These are phyloP conservation scores for Durotheca rogersii DNA, from an alignment of 495 filamentous ascomycete genomes.

Conservation along the genomic window DNA sequence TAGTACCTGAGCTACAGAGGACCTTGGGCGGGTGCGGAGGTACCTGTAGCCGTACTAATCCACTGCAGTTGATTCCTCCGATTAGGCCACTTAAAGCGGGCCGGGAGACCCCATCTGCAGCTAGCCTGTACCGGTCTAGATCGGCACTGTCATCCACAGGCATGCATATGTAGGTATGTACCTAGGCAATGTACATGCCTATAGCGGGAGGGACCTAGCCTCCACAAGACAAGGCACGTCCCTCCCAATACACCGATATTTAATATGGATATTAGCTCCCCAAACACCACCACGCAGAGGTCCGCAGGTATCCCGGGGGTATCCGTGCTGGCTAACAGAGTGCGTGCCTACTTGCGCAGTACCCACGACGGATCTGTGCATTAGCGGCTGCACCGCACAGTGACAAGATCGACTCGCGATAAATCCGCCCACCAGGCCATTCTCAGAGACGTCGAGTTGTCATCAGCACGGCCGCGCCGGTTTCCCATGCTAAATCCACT, in stretches of 20 bases:
- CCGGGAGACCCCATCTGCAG: background rate
- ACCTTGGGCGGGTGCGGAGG: too few species aligned
- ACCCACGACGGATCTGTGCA: too few species aligned
- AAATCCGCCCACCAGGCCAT: too few species aligned
- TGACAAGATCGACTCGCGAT: background rate
- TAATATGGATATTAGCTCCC: too few species aligned
- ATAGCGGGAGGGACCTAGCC: too few species aligned
- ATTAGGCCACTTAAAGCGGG: background rate
- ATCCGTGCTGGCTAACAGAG: too few species aligned
- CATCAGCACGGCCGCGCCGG: constrained; percentile 5
- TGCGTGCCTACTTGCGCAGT: background rate
- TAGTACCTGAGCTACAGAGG: too few species aligned
- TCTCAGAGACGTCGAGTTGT: background rate
- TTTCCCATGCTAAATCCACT: constrained; percentile 19
- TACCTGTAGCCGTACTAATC: too few species aligned
- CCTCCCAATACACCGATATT: background rate
- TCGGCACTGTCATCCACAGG: background rate
- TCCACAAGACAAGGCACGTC: too few species aligned
- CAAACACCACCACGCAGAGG: too few species aligned
- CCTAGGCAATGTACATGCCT: too few species aligned
- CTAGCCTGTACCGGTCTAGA: background rate
- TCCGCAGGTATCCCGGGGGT: too few species aligned
- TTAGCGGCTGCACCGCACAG: background rate
- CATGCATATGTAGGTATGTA: background rate
- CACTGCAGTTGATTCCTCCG: background rate